phyloP scores from a whole-genome alignment of 257 asterid species.

The Penstemon eatonii region DNA sequence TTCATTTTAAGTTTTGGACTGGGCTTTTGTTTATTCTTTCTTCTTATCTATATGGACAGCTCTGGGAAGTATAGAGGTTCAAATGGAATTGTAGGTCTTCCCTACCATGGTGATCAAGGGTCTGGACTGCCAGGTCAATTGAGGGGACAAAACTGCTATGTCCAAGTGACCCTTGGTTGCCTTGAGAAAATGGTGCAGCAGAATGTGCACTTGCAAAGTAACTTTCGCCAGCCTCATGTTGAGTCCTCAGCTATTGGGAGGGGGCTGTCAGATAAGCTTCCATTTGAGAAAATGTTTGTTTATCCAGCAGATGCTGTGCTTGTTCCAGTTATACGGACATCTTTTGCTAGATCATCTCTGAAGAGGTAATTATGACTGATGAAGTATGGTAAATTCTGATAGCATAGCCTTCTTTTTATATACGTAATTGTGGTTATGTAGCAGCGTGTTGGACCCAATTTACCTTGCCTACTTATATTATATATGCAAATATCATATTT shows the following conservation, averaged over 20 bases:
- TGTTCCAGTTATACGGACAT: constrained; percentile 91
- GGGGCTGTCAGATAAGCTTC: constrained; percentile 48
- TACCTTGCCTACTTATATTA: neutral
- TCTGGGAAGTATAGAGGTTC: constrained; percentile 75
- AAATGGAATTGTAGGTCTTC: constrained; percentile 81
- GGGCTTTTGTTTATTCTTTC: constrained; percentile 1
- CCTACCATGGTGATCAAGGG: constrained; percentile 59
- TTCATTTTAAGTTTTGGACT: neutral
- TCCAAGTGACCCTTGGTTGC: constrained; percentile 88
- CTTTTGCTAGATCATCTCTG: constrained; percentile 80
- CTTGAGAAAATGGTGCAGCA: constrained; percentile 48
- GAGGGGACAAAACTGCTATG: constrained; percentile 79
- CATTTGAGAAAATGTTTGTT: constrained; percentile 57
- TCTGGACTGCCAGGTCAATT: constrained; percentile 63
- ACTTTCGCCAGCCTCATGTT: constrained; percentile 44
- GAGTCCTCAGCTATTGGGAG: constrained; percentile 52
- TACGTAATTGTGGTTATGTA: constrained; percentile 8
- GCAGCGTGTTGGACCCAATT: constrained; percentile 15
- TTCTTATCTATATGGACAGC: constrained; percentile 51
- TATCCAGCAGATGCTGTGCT: constrained; percentile 94
- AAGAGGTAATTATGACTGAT: constrained; percentile 60
- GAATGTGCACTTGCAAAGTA: constrained; percentile 39
- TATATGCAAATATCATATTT: neutral
- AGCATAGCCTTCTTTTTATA: constrained; percentile 12
- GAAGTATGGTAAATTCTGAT: constrained; percentile 8